These are phyloP conservation scores for Quercus glauca DNA, from an alignment of 306 rosid genomes.

Conservation along the genomic window DNA sequence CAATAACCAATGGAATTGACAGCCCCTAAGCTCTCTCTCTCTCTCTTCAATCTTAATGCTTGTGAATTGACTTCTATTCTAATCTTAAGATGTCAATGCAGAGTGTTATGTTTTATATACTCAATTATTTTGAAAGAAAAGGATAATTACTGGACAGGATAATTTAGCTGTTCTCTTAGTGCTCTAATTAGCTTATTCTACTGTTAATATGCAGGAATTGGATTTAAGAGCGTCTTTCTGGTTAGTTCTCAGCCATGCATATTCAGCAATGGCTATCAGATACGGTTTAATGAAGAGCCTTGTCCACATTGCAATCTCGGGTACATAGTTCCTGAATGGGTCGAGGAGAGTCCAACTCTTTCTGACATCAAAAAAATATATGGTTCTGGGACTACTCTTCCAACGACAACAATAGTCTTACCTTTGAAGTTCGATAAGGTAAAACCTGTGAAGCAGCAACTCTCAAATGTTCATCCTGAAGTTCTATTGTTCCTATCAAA, in stretches of 20 bases:
- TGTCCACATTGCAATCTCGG: slow-evolving; percentile 70
- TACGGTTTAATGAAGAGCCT: slow-evolving; percentile 64
- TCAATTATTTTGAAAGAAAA: too few species aligned
- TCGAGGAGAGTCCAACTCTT: slow-evolving; percentile 52
- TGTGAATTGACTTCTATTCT: too few species aligned
- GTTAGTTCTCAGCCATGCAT: slow-evolving; percentile 63
- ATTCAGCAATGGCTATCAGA: slow-evolving; percentile 80
- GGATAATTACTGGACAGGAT: neutral
- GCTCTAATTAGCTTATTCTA: slow-evolving; percentile 2
- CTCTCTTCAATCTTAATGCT: too few species aligned
- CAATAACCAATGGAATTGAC: too few species aligned
- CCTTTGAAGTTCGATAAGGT: slow-evolving; percentile 74
- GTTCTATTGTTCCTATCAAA: slow-evolving; percentile 64
- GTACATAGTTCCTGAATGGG: slow-evolving; percentile 90
- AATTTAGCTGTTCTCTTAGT: neutral
- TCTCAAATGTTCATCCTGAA: slow-evolving; percentile 68
- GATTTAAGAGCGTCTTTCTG: slow-evolving; percentile 86
- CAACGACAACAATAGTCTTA: slow-evolving; percentile 57
- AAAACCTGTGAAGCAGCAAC: slow-evolving; percentile 56
- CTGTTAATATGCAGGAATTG: slow-evolving; percentile 63
- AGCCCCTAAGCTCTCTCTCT: too few species aligned
- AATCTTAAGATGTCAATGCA: too few species aligned
- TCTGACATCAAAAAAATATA: slow-evolving; percentile 42
- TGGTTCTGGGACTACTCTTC: slow-evolving; percentile 38
- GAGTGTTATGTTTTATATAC: too few species aligned